Evolutionary conservation across 2,329 filamentous ascomycete genomes (phyloP).

Genomic region (Dothideomycetidae sp.): DNA sequence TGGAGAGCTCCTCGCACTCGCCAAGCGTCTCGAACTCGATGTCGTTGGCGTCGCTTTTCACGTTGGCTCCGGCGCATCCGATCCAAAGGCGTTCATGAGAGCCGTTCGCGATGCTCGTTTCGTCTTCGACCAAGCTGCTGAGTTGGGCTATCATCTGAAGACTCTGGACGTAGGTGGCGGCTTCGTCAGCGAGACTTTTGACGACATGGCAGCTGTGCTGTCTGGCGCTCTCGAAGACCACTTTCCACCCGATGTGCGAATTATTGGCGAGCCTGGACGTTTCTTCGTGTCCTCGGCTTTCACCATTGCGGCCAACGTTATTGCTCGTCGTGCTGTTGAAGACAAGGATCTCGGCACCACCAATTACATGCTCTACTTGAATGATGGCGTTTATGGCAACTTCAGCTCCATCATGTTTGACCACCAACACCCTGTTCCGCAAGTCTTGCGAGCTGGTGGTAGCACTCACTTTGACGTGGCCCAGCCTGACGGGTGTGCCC

Average conservation of each 20-base stretch:
- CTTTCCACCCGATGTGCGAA: conserved; percentile 67
- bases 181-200: conserved; percentile 82
- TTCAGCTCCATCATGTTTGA: conserved; percentile 99
- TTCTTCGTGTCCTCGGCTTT: conserved; percentile 93
- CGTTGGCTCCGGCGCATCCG: conserved; percentile 88
- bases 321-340: conserved; percentile 78
- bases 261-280: conserved; percentile 92
- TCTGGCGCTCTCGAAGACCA: conserved; percentile 69
- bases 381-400: conserved; percentile 95
- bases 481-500: conserved; percentile 31
- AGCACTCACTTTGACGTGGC: conserved; percentile 34
- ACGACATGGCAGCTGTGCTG: conserved; percentile 72
- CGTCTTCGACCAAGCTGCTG: conserved; percentile 74
- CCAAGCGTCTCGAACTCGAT: conserved; percentile 69
- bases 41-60: conserved; percentile 97
- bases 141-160: conserved; percentile 65
- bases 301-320: conserved; percentile 89
- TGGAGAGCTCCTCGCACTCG: conserved; percentile 60
- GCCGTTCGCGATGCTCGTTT: conserved; percentile 77
- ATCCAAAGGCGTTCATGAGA: conserved; percentile 80
- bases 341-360: conserved; percentile 50
- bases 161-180: conserved; percentile 90
- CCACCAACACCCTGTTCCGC: conserved; percentile 80
- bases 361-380: conserved; percentile 94
- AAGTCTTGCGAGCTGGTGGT: conserved; percentile 54